Evolutionary conservation across 306 rosid genomes (phyloP).

Genomic region (Alnus rubra): DNA sequence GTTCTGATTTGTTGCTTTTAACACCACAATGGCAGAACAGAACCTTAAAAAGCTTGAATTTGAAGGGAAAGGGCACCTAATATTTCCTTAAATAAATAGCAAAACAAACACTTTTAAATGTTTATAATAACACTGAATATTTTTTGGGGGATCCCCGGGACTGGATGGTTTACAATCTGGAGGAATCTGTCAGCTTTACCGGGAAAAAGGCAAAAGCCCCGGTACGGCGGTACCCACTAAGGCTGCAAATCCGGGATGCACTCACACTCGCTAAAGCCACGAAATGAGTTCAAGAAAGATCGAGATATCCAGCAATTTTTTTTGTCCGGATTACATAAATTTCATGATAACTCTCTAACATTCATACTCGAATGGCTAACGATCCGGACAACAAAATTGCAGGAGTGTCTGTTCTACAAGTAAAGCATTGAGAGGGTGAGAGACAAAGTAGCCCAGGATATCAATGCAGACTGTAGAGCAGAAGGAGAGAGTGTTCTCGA

Average conservation of each 20-base stretch:
- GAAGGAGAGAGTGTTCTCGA: slow-evolving; percentile 32
- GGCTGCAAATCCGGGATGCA: slow-evolving; percentile 37
- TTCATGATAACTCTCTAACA: no score
- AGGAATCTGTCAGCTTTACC: slow-evolving; percentile 53
- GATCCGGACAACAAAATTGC: no score
- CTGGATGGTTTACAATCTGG: slow-evolving; percentile 50
- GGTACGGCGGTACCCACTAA: slow-evolving; percentile 21
- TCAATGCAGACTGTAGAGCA: background rate
- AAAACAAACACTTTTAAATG: background rate
- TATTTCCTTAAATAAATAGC: slow-evolving; percentile 5
- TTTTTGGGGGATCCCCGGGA: slow-evolving; percentile 29
- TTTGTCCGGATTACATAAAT: no score
- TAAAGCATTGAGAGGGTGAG: slow-evolving; percentile 30
- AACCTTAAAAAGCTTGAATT: background rate
- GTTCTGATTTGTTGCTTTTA: slow-evolving; percentile 1
- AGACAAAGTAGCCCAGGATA: slow-evolving; percentile 21
- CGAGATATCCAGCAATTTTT: no score
- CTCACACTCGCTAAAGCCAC: slow-evolving; percentile 45
- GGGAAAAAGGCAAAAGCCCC: slow-evolving; percentile 52
- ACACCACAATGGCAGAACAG: slow-evolving; percentile 8
- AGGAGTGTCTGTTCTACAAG: background rate
- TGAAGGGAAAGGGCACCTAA: slow-evolving; percentile 12
- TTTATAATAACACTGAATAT: slow-evolving; percentile 28
- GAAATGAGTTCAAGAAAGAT: slow-evolving; percentile 1
- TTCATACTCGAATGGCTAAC: no score